Percentiles rank a stretch among this genome's conserved stretches.
These are phyloP conservation scores for Calonectria pseudoreteaudii DNA, from an alignment of 2,329 filamentous ascomycete genomes.

Conservation along the genomic window DNA sequence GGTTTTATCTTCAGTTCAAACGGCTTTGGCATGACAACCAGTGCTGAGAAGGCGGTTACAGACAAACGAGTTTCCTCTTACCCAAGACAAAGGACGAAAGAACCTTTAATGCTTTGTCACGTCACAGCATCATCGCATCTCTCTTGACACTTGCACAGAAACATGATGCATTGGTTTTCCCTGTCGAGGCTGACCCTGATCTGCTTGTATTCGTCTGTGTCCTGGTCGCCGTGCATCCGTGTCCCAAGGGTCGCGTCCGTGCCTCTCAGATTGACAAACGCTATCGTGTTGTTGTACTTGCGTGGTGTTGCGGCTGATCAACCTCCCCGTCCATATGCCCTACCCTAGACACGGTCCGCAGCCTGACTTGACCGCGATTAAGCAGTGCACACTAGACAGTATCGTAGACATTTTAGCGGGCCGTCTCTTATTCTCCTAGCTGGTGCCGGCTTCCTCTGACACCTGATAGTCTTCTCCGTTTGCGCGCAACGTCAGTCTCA, in stretches of 20 bases:
- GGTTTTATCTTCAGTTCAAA: slow-evolving; percentile 12
- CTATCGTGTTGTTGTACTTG: background rate
- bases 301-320: background rate
- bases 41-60: slow-evolving; percentile 4
- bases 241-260: background rate
- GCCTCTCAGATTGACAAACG: background rate
- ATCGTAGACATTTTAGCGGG: background rate
- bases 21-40: slow-evolving; percentile 25
- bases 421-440: background rate
- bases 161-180: background rate
- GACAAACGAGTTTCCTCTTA: slow-evolving; percentile 12
- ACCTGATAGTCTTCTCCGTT: background rate
- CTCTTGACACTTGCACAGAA: no score
- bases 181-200: background rate
- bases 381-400: background rate
- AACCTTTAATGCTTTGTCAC: background rate
- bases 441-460: background rate
- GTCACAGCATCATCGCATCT: background rate
- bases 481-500: background rate
- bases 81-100: background rate
- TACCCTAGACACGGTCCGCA: background rate
- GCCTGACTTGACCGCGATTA: background rate
- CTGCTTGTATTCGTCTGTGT: background rate
- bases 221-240: background rate
- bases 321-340: background rate